phyloP scores from a whole-genome alignment of 164 flowering plant genomes.

The Chimonanthus praecox region DNA sequence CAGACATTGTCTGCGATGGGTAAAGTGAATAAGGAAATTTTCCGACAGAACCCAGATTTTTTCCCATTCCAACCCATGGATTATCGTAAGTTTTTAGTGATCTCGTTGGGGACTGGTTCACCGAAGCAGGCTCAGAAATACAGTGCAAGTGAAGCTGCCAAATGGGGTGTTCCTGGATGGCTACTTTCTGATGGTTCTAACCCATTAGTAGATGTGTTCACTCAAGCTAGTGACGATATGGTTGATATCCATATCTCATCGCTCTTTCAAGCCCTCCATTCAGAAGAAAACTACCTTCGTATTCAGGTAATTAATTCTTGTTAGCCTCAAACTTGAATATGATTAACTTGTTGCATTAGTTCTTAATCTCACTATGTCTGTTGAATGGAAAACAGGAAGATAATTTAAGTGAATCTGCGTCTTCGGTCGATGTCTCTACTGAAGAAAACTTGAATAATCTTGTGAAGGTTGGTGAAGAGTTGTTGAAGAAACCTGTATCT shows the following conservation, averaged over 20 bases:
- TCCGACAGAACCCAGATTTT: slow-evolving; percentile 17
- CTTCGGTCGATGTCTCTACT: slow-evolving; percentile 16
- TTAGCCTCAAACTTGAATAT: too few relatives aligned
- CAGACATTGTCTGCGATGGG: slow-evolving; percentile 26
- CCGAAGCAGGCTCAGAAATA: slow-evolving; percentile 13
- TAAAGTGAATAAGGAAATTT: slow-evolving; percentile 22
- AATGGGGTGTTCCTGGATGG: slow-evolving; percentile 36
- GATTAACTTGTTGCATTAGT: too few relatives aligned
- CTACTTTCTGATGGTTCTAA: slow-evolving; percentile 12
- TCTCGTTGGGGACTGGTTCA: slow-evolving; percentile 39
- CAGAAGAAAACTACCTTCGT: slow-evolving; percentile 24
- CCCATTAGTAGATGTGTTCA: slow-evolving; percentile 28
- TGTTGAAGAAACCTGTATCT: slow-evolving; percentile 16
- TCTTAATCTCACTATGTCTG: too few relatives aligned
- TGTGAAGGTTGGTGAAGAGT: slow-evolving; percentile 14
- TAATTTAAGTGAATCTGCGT: slow-evolving; percentile 1
- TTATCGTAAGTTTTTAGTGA: slow-evolving; percentile 20
- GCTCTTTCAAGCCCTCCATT: slow-evolving; percentile 24
- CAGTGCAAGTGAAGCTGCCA: slow-evolving; percentile 20
- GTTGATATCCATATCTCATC: slow-evolving; percentile 21
- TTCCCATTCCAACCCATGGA: slow-evolving; percentile 19
- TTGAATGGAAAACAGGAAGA: slow-evolving; percentile 9
- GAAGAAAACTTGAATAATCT: slow-evolving; percentile 16
- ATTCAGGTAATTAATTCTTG: slow-evolving; percentile 22
- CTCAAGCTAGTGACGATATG: slow-evolving; percentile 33